Evolutionary conservation across 768 basidiomycete genomes (phyloP).

Genomic region (Kwoniella sp.): DNA sequence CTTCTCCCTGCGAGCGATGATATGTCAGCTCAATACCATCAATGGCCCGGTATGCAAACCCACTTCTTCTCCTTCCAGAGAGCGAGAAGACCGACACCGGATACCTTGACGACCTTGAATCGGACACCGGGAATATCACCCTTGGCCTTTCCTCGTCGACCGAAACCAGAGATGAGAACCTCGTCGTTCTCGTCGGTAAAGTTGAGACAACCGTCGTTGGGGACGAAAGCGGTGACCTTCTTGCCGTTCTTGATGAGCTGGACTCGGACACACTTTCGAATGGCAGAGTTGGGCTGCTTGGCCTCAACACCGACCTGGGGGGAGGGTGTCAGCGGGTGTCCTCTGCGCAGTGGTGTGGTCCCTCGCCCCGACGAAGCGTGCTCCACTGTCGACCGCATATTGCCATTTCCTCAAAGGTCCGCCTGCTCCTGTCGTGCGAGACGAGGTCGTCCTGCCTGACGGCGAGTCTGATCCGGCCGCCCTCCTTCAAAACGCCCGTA

Average conservation of each 20-base stretch:
- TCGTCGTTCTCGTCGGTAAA: conserved; percentile 97
- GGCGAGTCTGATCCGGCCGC: too few species aligned
- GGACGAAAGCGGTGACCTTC: conserved; percentile 99
- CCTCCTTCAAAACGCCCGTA: too few species aligned
- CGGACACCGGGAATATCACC: conserved; percentile 99
- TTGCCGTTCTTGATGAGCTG: conserved; percentile 99
- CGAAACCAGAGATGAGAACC: conserved; percentile 99
- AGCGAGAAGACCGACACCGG: conserved; percentile 95
- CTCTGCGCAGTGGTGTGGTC: neutral
- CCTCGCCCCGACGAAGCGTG: neutral
- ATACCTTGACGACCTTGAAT: conserved; percentile 99
- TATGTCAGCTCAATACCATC: neutral
- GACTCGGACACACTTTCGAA: conserved; percentile 99
- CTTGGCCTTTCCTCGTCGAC: conserved; percentile 99
- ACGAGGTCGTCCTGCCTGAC: too few species aligned
- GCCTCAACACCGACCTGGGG: conserved; percentile 91
- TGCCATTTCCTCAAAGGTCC: too few species aligned
- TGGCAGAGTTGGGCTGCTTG: conserved; percentile 99
- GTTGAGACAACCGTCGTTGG: conserved; percentile 54
- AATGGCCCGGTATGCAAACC: conserved; percentile 8
- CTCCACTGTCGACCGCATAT: too few species aligned
- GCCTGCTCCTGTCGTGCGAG: too few species aligned
- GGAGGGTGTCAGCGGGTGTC: neutral
- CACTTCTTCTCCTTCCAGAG: conserved; percentile 99
- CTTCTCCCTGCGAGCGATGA: conserved; percentile 36